Evolutionary conservation across 2,329 filamentous ascomycete genomes (phyloP).

Genomic region (Diaporthe humulicola): DNA sequence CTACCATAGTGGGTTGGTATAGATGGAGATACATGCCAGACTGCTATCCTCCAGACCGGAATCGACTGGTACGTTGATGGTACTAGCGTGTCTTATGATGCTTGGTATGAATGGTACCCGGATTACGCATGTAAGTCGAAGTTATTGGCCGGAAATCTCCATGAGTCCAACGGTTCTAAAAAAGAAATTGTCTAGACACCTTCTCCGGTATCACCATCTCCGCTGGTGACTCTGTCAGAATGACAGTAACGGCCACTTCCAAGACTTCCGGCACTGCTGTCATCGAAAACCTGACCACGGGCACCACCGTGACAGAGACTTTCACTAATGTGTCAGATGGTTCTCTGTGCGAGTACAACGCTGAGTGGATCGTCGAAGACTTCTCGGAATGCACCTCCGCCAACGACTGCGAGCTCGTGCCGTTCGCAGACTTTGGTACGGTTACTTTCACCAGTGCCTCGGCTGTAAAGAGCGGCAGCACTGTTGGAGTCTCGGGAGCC

Average conservation of each 20-base stretch:
- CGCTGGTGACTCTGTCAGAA: slow-evolving; percentile 43
- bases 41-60: slow-evolving; percentile 69
- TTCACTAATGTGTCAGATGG: slow-evolving; percentile 57
- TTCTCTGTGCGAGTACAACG: slow-evolving; percentile 66
- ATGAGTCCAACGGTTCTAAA: neutral
- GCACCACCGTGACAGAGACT: slow-evolving; percentile 62
- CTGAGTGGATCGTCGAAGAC: slow-evolving; percentile 75
- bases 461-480: slow-evolving; percentile 46
- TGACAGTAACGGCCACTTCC: slow-evolving; percentile 53
- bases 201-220: slow-evolving; percentile 42
- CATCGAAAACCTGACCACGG: slow-evolving; percentile 63
- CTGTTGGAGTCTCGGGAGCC: slow-evolving; percentile 54
- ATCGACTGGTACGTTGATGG: slow-evolving; percentile 65
- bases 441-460: slow-evolving; percentile 57
- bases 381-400: slow-evolving; percentile 52
- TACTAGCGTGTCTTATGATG: slow-evolving; percentile 58
- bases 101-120: slow-evolving; percentile 74
- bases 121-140: slow-evolving; percentile 57
- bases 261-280: slow-evolving; percentile 57
- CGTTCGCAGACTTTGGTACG: slow-evolving; percentile 61
- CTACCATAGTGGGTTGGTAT: slow-evolving; percentile 66
- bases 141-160: accelerated
- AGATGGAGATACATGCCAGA: slow-evolving; percentile 68
- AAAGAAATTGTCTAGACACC: slow-evolving; percentile 12
- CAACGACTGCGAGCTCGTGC: slow-evolving; percentile 52